Base-by-base conservation (phyloP, 225 moss, liverwort and hornwort species). In the Anthoceros angustus region DNA sequence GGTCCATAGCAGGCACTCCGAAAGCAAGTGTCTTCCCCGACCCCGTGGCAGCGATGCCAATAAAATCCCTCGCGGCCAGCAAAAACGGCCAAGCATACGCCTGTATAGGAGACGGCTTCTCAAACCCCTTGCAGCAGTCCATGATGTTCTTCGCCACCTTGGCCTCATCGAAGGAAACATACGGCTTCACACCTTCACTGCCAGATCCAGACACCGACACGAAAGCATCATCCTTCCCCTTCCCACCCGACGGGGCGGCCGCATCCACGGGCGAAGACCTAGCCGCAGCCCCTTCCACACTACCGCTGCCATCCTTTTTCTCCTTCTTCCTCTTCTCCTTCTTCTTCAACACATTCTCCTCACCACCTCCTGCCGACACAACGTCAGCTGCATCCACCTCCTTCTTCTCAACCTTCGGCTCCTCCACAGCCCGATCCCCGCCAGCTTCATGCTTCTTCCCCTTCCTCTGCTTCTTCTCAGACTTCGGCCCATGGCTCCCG, bases 1-100 rank as follows among this genome's bases (percentile, higher is more conserved):
- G 92, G 61, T 81, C 84, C 82, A 98, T 78, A 8, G 86, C 88
- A 42, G 98, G 98, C 8, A 98, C 82, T 23, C 98, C 98, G 11
- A 89, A 98, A 0, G 98, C 98, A 10, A 98, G 71, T 16, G 98
- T 98, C 72, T 98, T 98, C 0, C 98, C 94, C 77, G 92, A 98
- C 32, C 98, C 98, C 0, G 98, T 98, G n/a, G 89, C 84, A 6
- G 98, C 98, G 42, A 98, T 87, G 8, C 92, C 98, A n/a, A 98
- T 72, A 66, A 98, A 48, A 40, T 98, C 98, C 6, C 92, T 82
- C 42, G 89, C 92, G 1, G 92, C 92, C 39, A 98, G 68, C 43
- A 98, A 80, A 61, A 98, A 98, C 1, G 98, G 98, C 98, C 98
- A 98, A 3, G 98, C 80, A 72, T 87, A 86, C 0, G 75, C 63